Conservation (phyloP, 1,139 yeast genomes). For the Magnusiomyces starmeri region DNA sequence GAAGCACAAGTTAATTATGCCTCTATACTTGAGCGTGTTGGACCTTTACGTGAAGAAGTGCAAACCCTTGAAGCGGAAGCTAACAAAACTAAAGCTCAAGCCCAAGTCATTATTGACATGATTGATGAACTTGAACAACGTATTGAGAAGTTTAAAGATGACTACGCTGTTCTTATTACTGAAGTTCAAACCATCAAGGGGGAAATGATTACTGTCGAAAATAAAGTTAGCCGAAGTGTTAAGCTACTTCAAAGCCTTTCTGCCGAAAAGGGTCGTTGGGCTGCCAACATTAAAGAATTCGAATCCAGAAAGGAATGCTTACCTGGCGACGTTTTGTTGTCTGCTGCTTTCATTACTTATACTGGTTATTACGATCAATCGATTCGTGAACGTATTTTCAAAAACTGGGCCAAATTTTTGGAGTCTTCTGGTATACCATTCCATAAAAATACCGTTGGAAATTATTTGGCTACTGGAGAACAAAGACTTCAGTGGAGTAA, state of each 20-base stretch:
- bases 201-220: conserved; percentile 59
- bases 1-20: conserved; percentile 75
- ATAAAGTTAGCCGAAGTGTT: conserved; percentile 57
- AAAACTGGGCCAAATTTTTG: conserved; percentile 41
- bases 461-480: conserved; percentile 38
- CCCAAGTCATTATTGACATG: conserved; percentile 71
- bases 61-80: conserved; percentile 51
- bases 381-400: conserved; percentile 38
- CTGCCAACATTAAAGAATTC: conserved; percentile 46
- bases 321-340: conserved; percentile 58
- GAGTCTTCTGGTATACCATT: conserved; percentile 37
- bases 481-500: conserved; percentile 47
- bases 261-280: conserved; percentile 75
- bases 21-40: conserved; percentile 58
- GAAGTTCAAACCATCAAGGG: conserved; percentile 68
- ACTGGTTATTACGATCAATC: conserved; percentile 55
- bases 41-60: conserved; percentile 71
- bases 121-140: conserved; percentile 63
- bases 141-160: conserved; percentile 59
- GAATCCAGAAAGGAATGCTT: conserved; percentile 41
- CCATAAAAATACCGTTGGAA: conserved; percentile 36
- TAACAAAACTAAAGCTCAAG: conserved; percentile 52
- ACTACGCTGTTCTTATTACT: conserved; percentile 66
- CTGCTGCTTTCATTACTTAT: conserved; percentile 57
- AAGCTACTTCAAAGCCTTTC: conserved; percentile 56